Evolutionary conservation across 768 basidiomycete species (phyloP), one percentile per base, ranked within the genome.

Genomic region (Pulveroboletus sp.): DNA sequence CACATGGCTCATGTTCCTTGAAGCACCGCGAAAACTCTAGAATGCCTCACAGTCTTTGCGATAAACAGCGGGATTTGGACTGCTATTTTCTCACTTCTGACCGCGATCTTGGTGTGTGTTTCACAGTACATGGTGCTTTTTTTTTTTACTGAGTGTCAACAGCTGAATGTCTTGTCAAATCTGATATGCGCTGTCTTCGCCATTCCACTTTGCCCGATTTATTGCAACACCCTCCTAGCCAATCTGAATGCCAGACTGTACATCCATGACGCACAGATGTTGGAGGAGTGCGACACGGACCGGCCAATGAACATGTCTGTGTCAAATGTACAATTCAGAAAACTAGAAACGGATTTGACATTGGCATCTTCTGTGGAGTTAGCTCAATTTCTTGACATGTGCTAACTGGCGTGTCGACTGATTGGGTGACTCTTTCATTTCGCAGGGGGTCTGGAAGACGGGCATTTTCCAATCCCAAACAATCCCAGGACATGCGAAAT

Each of bases 31-130:
- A 27, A 45, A 12, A 8, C 52, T 17, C 40, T 57, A 6, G 47
- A 49, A 30, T 45, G 47, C 12, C 47, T 57, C n/a, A 40, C 3
- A 0, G 13, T 57, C 5, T 53, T 49, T 24, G 43, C 50, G 1
- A 40, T 50, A 8, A 47, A 43, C 13, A 45, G 47, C 4, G 71
- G 77, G 2, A 72, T 80, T 13, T 76, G 75, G 11, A 71, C 79
- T 14, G 80, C 83, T 51, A 76, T 76, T 0, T 63, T 58, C 5
- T 67, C 73, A 6, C 79, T 81, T 62, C 6, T 54, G 16, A 5
- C 29, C 2, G 4, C 31, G 10, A 43, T 50, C 22, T 17, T 57
- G 19, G 57, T 59, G 20, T 19, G 58, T 51, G 6, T 23, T 11
- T 27, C 23, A 9, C 16, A 8, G 2, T 5, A 1, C 7, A 2